These are phyloP conservation scores for Fomitopsis schrenkii DNA, from an alignment of 1,284 basidiomycete genomes.

Conservation along the genomic window DNA sequence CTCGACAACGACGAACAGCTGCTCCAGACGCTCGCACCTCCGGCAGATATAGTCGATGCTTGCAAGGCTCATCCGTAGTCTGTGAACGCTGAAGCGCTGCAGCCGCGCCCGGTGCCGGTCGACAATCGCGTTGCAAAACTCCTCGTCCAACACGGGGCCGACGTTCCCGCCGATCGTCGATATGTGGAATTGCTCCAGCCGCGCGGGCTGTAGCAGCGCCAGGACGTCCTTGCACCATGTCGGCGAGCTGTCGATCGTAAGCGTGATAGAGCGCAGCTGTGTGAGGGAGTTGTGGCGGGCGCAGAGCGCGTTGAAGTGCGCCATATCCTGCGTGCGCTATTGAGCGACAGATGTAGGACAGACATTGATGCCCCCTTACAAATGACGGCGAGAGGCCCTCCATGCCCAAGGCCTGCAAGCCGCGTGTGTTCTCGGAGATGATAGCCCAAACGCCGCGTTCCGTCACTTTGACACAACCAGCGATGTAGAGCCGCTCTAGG, in stretches of 20 bases:
- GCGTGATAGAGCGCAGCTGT: constrained; percentile 50
- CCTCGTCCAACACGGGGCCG: constrained; percentile 35
- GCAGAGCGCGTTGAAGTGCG: constrained; percentile 39
- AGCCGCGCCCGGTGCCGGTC: constrained; percentile 45
- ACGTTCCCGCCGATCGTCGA: constrained; percentile 47
- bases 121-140: constrained; percentile 49
- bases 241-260: constrained; percentile 40
- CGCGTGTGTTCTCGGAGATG: constrained; percentile 36
- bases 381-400: constrained; percentile 62
- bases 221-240: constrained; percentile 44
- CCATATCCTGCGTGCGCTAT: constrained; percentile 41
- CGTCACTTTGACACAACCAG: constrained; percentile 67
- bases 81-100: constrained; percentile 57
- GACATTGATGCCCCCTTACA: constrained; percentile 31
- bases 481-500: constrained; percentile 53
- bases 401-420: constrained; percentile 51
- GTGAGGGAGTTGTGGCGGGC: constrained; percentile 31
- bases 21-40: constrained; percentile 47
- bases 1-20: constrained; percentile 57
- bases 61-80: constrained; percentile 48
- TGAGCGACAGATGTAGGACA: background rate
- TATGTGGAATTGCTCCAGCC: constrained; percentile 57
- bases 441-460: constrained; percentile 52
- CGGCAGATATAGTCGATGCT: constrained; percentile 52
- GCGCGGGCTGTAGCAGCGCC: constrained; percentile 41